Percentiles rank a stretch among this genome's conserved stretches.
Evolutionary conservation across 2,329 filamentous ascomycete species (phyloP).

Genomic region (Bipolaris zeicola): DNA sequence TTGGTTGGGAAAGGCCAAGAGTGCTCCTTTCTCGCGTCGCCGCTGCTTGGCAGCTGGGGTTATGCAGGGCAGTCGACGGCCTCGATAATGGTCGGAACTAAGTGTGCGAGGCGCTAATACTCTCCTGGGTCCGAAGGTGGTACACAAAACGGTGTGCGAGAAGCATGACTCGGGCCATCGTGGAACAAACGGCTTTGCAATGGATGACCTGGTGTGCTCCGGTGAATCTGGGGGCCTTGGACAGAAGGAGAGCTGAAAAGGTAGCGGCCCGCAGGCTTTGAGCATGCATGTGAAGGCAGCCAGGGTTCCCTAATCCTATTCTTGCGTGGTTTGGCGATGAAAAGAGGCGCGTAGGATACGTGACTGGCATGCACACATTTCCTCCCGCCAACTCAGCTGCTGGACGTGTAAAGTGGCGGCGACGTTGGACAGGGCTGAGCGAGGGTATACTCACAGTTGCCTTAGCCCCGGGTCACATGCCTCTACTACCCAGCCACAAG

Average conservation of each 20-base stretch:
- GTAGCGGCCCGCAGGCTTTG: neutral
- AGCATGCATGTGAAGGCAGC: neutral
- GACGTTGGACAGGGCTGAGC: neutral
- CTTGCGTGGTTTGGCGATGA: neutral
- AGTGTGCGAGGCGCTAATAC: neutral
- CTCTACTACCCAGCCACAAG: neutral
- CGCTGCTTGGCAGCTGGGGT: conserved; percentile 1
- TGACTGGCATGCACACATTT: neutral
- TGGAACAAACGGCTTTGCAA: neutral
- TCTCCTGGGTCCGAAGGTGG: neutral
- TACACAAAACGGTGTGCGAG: neutral
- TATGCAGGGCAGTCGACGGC: neutral
- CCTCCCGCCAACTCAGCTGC: neutral
- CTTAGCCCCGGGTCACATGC: neutral
- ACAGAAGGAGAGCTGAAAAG: neutral
- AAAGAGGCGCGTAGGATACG: neutral
- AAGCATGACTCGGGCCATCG: neutral
- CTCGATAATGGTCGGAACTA: neutral
- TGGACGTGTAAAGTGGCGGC: neutral
- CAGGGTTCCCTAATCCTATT: neutral
- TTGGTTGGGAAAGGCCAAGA: conserved; percentile 7
- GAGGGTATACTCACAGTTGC: neutral
- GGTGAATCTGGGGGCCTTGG: neutral
- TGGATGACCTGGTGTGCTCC: neutral
- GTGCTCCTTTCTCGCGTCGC: conserved; percentile 10